Evolutionary conservation across 257 asterid species (phyloP).

Genomic region (Rehmannia glutinosa): DNA sequence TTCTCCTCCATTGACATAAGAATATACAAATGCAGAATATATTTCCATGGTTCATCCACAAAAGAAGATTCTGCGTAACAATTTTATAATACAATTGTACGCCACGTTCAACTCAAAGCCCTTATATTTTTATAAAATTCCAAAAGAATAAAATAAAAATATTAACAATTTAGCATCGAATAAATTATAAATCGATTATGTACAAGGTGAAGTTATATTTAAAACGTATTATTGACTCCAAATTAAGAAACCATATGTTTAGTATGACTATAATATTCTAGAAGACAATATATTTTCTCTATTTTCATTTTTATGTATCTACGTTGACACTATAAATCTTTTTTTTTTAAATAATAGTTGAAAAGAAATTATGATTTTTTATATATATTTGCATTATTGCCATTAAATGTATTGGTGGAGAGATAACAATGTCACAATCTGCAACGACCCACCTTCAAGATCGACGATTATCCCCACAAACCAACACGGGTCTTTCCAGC

Average conservation of each 20-base stretch:
- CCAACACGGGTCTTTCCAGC: no score
- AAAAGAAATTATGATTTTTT: no score
- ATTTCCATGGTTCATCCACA: neutral
- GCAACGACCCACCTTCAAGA: no score
- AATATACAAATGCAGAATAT: slow-evolving; percentile 18
- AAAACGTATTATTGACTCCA: neutral
- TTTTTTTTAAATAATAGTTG: no score
- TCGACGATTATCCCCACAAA: no score
- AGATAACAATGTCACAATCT: no score
- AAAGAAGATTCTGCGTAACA: neutral
- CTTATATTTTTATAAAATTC: neutral
- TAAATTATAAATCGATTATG: no score
- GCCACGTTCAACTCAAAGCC: neutral
- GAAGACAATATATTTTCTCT: no score
- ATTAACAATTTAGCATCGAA: neutral
- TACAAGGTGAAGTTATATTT: no score
- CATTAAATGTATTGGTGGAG: no score
- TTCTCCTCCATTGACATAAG: slow-evolving; percentile 19
- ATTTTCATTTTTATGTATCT: neutral
- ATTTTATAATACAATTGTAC: neutral
- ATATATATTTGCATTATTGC: no score
- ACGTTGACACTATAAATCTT: neutral
- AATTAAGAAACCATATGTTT: neutral
- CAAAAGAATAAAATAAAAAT: neutral
- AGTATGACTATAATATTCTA: neutral